A percentile compares a stretch with the other conserved stretches of the same genome.
Evolutionary conservation across 768 basidiomycete species (phyloP).

Genomic region (Trametes cinnabarina): DNA sequence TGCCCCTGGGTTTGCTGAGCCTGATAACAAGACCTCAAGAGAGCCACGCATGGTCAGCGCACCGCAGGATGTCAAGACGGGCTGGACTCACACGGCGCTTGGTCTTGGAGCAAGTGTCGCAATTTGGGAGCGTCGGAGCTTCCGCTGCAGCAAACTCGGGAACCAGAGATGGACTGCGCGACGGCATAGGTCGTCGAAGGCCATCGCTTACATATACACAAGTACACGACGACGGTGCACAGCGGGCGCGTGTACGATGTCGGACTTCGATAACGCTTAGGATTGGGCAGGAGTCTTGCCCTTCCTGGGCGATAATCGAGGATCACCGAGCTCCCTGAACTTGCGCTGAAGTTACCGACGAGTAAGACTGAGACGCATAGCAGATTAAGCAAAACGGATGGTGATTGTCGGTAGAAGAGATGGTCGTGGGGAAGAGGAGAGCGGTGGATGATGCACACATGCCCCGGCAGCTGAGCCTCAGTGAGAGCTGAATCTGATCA

Average conservation of each 20-base stretch:
- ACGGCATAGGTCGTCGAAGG: background rate
- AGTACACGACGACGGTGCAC: background rate
- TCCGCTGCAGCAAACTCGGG: background rate
- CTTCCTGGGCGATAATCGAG: background rate
- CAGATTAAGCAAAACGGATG: background rate
- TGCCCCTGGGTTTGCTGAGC: background rate
- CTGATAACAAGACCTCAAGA: no score
- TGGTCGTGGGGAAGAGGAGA: background rate
- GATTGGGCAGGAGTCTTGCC: slow-evolving; percentile 1
- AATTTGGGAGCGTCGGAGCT: slow-evolving; percentile 5
- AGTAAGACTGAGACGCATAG: no score
- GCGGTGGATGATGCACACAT: background rate
- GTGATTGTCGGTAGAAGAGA: background rate
- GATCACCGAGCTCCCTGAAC: no score
- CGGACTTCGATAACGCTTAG: slow-evolving; percentile 18
- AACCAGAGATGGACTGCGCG: background rate
- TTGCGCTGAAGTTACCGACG: no score
- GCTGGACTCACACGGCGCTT: background rate
- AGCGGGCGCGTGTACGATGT: slow-evolving; percentile 6
- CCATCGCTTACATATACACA: background rate
- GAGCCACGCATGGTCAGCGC: background rate
- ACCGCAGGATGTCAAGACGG: background rate
- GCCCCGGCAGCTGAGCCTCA: background rate
- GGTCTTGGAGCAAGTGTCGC: background rate
- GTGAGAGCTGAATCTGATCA: background rate